Evolutionary conservation across 2,329 filamentous ascomycete species (phyloP).

Genomic region (Penicillium sp.): DNA sequence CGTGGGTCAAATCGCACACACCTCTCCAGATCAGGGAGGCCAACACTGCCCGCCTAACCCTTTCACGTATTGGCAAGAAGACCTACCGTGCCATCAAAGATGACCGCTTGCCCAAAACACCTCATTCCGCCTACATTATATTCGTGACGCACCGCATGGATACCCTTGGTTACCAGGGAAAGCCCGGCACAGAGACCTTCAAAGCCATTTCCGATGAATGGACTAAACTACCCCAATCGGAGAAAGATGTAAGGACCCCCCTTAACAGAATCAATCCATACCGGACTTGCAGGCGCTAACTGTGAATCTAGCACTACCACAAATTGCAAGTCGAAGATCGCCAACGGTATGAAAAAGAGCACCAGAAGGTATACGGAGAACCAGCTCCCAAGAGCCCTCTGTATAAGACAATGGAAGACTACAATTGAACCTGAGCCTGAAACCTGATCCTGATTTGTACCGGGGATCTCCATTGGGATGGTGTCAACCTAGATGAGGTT

Average conservation of each 20-base stretch:
- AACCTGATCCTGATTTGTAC: neutral
- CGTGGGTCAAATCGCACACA: constrained; percentile 58
- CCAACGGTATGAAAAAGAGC: constrained; percentile 37
- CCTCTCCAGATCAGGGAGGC: constrained; percentile 59
- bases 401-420: neutral
- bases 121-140: constrained; percentile 38
- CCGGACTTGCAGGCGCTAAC: constrained; percentile 12
- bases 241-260: constrained; percentile 38
- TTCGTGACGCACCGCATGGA: constrained; percentile 49
- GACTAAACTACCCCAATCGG: constrained; percentile 29
- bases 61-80: constrained; percentile 28
- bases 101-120: constrained; percentile 52
- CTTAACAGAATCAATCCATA: neutral
- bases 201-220: constrained; percentile 24
- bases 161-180: constrained; percentile 53
- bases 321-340: constrained; percentile 28
- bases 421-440: neutral
- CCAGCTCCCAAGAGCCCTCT: neutral
- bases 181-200: constrained; percentile 40
- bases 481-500: neutral
- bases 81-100: constrained; percentile 48
- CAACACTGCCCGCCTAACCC: constrained; percentile 56
- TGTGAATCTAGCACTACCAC: constrained; percentile 29
- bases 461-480: neutral
- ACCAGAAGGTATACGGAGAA: constrained; percentile 38